phyloP scores from a whole-genome alignment of 2,329 filamentous ascomycete species.

The Trichoderma sp. region DNA sequence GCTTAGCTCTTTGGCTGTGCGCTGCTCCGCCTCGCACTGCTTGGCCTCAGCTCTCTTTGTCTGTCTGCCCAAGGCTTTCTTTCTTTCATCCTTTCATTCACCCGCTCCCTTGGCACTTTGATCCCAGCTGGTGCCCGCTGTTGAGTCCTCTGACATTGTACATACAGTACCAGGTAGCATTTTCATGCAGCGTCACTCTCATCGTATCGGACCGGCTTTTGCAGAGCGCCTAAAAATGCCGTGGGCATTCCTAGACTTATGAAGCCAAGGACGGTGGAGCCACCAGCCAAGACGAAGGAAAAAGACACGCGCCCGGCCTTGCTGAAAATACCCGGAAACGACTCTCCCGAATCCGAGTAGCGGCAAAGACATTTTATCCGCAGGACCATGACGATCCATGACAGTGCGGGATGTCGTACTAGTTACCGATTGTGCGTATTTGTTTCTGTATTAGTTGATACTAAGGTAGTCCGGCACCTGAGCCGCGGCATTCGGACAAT shows the following conservation, averaged over 20 bases:
- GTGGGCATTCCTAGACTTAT: background rate
- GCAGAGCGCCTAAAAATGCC: background rate
- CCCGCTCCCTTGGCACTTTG: background rate
- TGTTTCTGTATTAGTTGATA: background rate
- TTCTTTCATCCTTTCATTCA: background rate
- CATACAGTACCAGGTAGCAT: background rate
- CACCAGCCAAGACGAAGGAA: background rate
- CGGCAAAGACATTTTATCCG: background rate
- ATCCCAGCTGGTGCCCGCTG: background rate
- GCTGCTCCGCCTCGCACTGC: slow-evolving; percentile 1
- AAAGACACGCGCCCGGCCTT: background rate
- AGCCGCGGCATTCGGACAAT: slow-evolving; percentile 4
- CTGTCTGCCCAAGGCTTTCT: background rate
- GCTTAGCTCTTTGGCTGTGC: slow-evolving; percentile 8
- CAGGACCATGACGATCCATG: slow-evolving; percentile 3
- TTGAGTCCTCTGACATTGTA: background rate
- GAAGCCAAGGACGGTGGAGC: background rate
- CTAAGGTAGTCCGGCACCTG: background rate
- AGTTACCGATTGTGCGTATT: background rate
- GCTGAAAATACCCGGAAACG: background rate
- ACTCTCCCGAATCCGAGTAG: background rate
- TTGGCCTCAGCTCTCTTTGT: background rate
- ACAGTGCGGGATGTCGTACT: background rate
- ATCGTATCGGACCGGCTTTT: background rate
- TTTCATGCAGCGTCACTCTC: background rate